Evolutionary conservation across 176 grass and related monocot genomes (phyloP).

Genomic region (Metroxylon sagu): DNA sequence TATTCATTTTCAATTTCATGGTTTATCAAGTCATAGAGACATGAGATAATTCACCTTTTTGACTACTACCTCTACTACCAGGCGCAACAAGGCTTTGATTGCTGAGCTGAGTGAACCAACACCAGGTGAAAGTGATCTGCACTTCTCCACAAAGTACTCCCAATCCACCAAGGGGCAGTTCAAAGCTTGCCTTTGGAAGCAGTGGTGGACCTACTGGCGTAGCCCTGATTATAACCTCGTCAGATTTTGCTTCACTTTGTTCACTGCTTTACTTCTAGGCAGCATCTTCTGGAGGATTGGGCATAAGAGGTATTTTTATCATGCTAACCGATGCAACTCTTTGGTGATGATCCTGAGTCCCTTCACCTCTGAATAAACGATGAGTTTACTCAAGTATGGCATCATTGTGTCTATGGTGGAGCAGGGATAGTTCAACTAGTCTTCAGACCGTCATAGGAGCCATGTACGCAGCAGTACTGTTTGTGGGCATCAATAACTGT

Average conservation of each 20-base stretch:
- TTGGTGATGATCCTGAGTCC: no score
- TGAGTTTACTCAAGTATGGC: constrained; percentile 6
- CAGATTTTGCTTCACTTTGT: constrained; percentile 81
- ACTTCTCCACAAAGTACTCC: constrained; percentile 81
- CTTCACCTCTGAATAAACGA: not conserved
- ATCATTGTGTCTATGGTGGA: constrained; percentile 18
- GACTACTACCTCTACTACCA: not conserved
- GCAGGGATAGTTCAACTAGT: constrained; percentile 60
- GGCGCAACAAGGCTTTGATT: constrained; percentile 74
- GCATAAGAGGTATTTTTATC: constrained; percentile 38
- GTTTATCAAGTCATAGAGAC: no score
- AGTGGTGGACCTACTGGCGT: constrained; percentile 89
- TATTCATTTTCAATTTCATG: constrained; percentile 6
- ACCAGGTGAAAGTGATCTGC: constrained; percentile 53
- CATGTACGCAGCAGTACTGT: constrained; percentile 90
- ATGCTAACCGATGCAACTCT: no score
- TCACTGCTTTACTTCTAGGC: constrained; percentile 90
- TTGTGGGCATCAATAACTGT: constrained; percentile 90
- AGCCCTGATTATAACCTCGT: constrained; percentile 98
- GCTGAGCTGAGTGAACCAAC: constrained; percentile 58
- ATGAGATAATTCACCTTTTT: not conserved
- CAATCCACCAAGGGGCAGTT: constrained; percentile 57
- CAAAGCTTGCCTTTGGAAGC: constrained; percentile 96
- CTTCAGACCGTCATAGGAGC: constrained; percentile 81
- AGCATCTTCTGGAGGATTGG: constrained; percentile 94